These are phyloP conservation scores for Psilocybe subaeruginosa DNA, from an alignment of 768 basidiomycete species.

Conservation along the genomic window DNA sequence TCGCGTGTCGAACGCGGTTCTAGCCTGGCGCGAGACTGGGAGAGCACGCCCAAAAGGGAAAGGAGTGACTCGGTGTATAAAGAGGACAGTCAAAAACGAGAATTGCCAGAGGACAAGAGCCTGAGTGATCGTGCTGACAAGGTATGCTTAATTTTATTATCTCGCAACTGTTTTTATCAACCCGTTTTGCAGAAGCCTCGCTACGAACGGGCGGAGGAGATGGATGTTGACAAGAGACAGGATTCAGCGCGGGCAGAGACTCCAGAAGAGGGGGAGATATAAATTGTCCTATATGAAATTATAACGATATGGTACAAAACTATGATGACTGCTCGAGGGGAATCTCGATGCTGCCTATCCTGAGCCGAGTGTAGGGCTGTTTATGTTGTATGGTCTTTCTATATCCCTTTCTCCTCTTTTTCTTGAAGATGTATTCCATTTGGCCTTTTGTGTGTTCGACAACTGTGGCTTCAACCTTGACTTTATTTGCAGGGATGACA, in stretches of 20 bases:
- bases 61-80: conserved; percentile 37
- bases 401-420: conserved; percentile 98
- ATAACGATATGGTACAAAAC: conserved; percentile 17
- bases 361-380: conserved; percentile 92
- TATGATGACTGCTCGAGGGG: conserved; percentile 28
- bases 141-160: conserved; percentile 37
- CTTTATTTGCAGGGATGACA: conserved; percentile 61
- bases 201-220: conserved; percentile 49
- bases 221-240: conserved; percentile 46
- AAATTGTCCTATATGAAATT: conserved; percentile 11
- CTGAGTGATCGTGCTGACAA: conserved; percentile 67
- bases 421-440: conserved; percentile 93
- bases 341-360: conserved; percentile 81
- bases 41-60: conserved; percentile 48
- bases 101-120: conserved; percentile 47
- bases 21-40: conserved; percentile 44
- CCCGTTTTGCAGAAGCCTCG: conserved; percentile 47
- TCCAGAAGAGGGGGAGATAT: conserved; percentile 87
- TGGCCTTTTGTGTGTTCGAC: conserved; percentile 95
- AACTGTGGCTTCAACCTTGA: conserved; percentile 88
- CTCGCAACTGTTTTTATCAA: conserved; percentile 17
- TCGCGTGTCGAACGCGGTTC: conserved; percentile 37
- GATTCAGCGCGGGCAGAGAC: conserved; percentile 64
- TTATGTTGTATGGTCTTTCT: conserved; percentile 93
- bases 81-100: conserved; percentile 60